Conservation (phyloP, 352 stramenopile genomes). For the Globisporangium solare region DNA sequence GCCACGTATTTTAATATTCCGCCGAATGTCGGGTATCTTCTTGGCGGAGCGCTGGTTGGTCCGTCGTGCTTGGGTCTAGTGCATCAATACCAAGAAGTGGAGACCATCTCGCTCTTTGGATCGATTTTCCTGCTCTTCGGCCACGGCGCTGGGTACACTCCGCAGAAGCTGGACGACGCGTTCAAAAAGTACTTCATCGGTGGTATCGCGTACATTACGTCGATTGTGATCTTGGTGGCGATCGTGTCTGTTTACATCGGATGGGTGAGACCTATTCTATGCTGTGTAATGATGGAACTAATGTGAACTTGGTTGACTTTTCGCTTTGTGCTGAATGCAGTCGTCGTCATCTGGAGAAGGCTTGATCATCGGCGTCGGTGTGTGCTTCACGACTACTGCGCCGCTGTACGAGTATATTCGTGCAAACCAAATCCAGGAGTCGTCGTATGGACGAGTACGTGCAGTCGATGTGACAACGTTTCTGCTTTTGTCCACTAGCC, state of each 20-base stretch:
- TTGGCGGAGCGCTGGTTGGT: slow-evolving; percentile 87
- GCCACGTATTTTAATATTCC: slow-evolving; percentile 86
- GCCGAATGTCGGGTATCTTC: slow-evolving; percentile 88
- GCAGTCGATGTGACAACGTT: neutral
- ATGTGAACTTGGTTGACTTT: neutral
- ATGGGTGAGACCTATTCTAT: slow-evolving; percentile 32
- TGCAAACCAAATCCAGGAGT: slow-evolving; percentile 75
- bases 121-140: slow-evolving; percentile 92
- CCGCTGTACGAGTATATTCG: slow-evolving; percentile 82
- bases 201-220: slow-evolving; percentile 67
- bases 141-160: slow-evolving; percentile 73
- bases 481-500: too few species aligned
- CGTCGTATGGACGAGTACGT: slow-evolving; percentile 67
- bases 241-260: slow-evolving; percentile 67
- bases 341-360: slow-evolving; percentile 70
- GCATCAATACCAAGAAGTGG: slow-evolving; percentile 87
- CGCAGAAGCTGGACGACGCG: slow-evolving; percentile 57
- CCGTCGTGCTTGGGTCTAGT: slow-evolving; percentile 86
- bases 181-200: slow-evolving; percentile 72
- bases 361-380: slow-evolving; percentile 66
- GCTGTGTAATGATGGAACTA: neutral
- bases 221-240: slow-evolving; percentile 66
- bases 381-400: slow-evolving; percentile 82
- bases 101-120: slow-evolving; percentile 92
- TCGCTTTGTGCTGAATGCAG: slow-evolving; percentile 11